A percentile compares a stretch with the other conserved stretches of the same genome.
Evolutionary conservation across 176 grass and related monocot genomes (phyloP).

Genomic region (Chloris gayana): DNA sequence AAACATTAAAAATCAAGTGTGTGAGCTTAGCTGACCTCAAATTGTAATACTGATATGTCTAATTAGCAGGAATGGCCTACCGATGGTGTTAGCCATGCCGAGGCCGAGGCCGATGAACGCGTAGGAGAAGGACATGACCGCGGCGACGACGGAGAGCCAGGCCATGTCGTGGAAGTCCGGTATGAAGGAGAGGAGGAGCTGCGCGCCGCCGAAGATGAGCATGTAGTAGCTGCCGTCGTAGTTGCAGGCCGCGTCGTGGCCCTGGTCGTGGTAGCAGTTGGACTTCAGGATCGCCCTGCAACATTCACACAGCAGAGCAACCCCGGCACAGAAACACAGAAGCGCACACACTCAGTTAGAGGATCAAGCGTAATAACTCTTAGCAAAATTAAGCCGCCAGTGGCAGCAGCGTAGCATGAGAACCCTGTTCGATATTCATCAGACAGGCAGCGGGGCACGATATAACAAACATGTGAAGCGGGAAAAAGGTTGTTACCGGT

Average conservation of each 20-base stretch:
- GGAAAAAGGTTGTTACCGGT: neutral
- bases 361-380: neutral
- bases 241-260: slow-evolving; percentile 61
- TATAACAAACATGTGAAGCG: neutral
- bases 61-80: slow-evolving; percentile 20
- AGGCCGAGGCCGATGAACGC: slow-evolving; percentile 67
- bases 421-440: neutral
- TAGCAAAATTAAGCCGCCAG: neutral
- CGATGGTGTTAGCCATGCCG: slow-evolving; percentile 58
- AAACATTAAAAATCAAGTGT: neutral
- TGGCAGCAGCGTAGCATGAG: neutral
- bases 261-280: slow-evolving; percentile 67
- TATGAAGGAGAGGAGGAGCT: slow-evolving; percentile 77
- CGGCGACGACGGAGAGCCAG: slow-evolving; percentile 74
- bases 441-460: neutral
- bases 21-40: neutral
- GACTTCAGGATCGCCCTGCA: slow-evolving; percentile 69
- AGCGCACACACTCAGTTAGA: neutral
- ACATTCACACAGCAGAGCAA: neutral
- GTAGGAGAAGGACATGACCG: slow-evolving; percentile 84
- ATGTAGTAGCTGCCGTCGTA: slow-evolving; percentile 62
- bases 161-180: slow-evolving; percentile 79
- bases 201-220: slow-evolving; percentile 59
- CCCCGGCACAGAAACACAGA: neutral
- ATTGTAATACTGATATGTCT: neutral